Evolutionary conservation across 305 asterid species (phyloP).

Genomic region (Lippia alba): DNA sequence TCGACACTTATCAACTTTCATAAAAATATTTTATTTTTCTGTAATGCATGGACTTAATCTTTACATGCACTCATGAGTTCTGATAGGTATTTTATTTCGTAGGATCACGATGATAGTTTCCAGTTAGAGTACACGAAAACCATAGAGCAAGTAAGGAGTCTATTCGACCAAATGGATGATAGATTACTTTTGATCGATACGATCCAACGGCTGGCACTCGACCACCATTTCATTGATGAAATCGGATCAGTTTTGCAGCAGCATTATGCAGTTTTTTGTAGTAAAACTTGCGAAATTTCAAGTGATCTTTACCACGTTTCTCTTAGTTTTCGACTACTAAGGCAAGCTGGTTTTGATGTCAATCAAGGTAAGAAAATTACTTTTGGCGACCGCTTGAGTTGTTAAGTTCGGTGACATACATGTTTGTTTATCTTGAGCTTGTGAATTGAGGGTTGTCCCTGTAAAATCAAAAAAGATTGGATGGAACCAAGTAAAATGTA

Average conservation of each 20-base stretch:
- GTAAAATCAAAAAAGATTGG: no score
- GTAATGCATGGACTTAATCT: no score
- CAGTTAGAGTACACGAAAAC: background rate
- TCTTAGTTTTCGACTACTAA: constrained; percentile 43
- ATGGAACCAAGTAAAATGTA: no score
- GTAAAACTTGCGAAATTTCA: background rate
- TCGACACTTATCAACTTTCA: no score
- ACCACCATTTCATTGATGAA: constrained; percentile 42
- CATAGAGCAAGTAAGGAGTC: constrained; percentile 2
- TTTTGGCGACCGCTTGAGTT: no score
- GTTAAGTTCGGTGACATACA: no score
- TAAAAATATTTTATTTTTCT: no score
- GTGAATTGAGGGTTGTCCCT: no score
- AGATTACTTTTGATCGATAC: constrained; percentile 37
- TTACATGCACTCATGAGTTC: no score
- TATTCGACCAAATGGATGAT: background rate
- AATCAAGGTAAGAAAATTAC: constrained; percentile 30
- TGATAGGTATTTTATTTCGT: background rate
- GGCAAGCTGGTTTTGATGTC: constrained; percentile 43
- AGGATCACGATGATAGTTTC: background rate
- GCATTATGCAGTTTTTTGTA: background rate
- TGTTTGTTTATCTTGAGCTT: no score
- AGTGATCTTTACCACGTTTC: constrained; percentile 29
- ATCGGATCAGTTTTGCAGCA: constrained; percentile 31
- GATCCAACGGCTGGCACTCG: constrained; percentile 42